Evolutionary conservation across 1,284 basidiomycete species (phyloP), one percentile per base, ranked within the genome.

Genomic region (Leccinum huronense): DNA sequence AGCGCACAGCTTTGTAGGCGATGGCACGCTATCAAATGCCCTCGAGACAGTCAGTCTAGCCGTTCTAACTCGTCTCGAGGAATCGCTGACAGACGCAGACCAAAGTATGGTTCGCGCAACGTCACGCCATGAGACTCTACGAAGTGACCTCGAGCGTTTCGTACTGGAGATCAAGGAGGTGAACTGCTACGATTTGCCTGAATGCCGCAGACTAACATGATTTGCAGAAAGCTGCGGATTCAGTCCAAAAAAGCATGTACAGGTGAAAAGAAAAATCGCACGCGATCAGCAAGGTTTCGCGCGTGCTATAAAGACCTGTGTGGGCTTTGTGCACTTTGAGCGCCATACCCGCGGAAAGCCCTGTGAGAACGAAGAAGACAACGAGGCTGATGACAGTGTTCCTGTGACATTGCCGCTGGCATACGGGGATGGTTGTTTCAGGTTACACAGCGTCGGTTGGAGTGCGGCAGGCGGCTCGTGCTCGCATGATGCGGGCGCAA

Each of bases 41-140:
- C 63, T 71, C 33, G 72, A 71, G 48, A 71, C 68, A 61, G 67
- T 71, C 14, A 72, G 72, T 56, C 75, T 60, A 63, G 75, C 33
- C 71, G 75, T 51, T 73, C 77, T 59, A 42, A 58, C 54, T 51
- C 70, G 67, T 42, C 73, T 91, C 16, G 86, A 86, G 54, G 78
- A 81, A 33, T 73, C 88, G 16, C 75, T 84, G n/a, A 76, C 73
- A 2, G 86, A 90, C 58, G 84, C 84, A 2, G 90, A 93, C 51
- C 79, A 75, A 58, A 78, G 79, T 57, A 79, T 92, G 59, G 72
- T 75, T 48, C 81, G 80, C 61, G 86, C 84, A 14, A 67, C 80
- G 16, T 77, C 80, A 36, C 81, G 77, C 66, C 84, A 90, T 40
- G 84, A 86, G 30, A 72, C 78, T 23, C 72, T 92, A 36, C 80